These are phyloP conservation scores for Kuraishia ogatae DNA, from an alignment of 805 yeast genomes.

Conservation along the genomic window DNA sequence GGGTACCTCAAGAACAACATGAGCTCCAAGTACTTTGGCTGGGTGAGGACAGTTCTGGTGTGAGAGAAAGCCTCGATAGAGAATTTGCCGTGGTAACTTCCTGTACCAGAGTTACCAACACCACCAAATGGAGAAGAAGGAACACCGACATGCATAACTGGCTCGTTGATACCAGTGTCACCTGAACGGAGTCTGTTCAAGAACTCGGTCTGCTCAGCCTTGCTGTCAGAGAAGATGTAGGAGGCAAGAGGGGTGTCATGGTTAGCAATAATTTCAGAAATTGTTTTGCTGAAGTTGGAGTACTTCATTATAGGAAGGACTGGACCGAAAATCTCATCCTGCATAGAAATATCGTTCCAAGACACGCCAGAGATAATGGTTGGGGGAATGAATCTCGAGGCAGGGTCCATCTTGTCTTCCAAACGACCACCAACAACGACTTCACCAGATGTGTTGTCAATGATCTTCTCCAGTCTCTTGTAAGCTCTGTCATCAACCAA, in stretches of 20 bases:
- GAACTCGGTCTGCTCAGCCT: constrained; percentile 40
- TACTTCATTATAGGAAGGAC: constrained; percentile 65
- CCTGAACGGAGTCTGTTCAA: constrained; percentile 60
- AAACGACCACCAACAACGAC: constrained; percentile 35
- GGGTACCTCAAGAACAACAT: constrained; percentile 57
- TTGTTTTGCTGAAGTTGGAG: constrained; percentile 31
- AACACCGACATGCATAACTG: constrained; percentile 61
- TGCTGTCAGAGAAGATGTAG: constrained; percentile 52
- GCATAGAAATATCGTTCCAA: constrained; percentile 66
- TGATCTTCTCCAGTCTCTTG: constrained; percentile 31
- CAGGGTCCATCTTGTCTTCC: constrained; percentile 12
- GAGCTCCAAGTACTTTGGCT: constrained; percentile 57
- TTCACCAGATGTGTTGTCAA: constrained; percentile 43
- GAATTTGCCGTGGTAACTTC: constrained; percentile 70
- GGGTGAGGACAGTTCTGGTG: constrained; percentile 56
- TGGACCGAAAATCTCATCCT: constrained; percentile 79
- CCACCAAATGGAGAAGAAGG: constrained; percentile 84
- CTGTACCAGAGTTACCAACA: constrained; percentile 75
- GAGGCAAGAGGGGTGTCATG: constrained; percentile 79
- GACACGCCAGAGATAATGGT: constrained; percentile 57
- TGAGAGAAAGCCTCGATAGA: constrained; percentile 73
- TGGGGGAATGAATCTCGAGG: constrained; percentile 53
- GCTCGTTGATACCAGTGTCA: constrained; percentile 60
- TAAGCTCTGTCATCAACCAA: constrained; percentile 49
- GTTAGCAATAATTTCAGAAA: constrained; percentile 30